phyloP scores from a whole-genome alignment of 2,329 filamentous ascomycete genomes.

The Phoma sp. region DNA sequence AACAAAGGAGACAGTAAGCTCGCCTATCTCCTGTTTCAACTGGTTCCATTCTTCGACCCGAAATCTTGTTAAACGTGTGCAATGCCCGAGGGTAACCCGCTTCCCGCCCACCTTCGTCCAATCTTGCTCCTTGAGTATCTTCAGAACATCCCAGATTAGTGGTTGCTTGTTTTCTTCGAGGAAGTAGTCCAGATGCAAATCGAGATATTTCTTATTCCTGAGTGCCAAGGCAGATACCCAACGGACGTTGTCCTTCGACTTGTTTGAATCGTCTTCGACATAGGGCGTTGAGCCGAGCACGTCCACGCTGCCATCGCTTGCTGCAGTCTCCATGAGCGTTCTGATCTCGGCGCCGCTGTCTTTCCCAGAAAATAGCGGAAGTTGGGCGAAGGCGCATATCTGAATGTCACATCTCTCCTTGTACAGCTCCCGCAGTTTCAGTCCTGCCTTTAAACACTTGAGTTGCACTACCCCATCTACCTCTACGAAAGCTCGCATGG shows the following conservation, averaged over 20 bases:
- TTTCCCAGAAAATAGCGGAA: conserved; percentile 67
- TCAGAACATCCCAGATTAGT: conserved; percentile 63
- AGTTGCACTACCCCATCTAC: conserved; percentile 68
- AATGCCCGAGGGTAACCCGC: conserved; percentile 66
- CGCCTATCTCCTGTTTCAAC: conserved; percentile 58
- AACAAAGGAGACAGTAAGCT: conserved; percentile 70
- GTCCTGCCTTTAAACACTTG: conserved; percentile 65
- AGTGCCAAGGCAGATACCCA: conserved; percentile 68
- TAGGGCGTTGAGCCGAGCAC: conserved; percentile 75
- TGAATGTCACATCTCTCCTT: conserved; percentile 65
- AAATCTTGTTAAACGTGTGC: conserved; percentile 70
- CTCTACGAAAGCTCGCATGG: conserved; percentile 75
- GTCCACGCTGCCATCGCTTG: conserved; percentile 56
- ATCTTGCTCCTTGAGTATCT: conserved; percentile 55
- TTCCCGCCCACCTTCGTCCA: conserved; percentile 57
- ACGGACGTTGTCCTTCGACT: conserved; percentile 64
- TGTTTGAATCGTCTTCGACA: conserved; percentile 63
- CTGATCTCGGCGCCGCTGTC: conserved; percentile 61
- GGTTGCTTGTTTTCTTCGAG: conserved; percentile 60
- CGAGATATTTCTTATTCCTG: conserved; percentile 63
- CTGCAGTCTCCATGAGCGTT: conserved; percentile 57
- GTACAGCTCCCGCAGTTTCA: conserved; percentile 65
- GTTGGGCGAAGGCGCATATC: conserved; percentile 75
- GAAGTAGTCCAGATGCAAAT: conserved; percentile 77
- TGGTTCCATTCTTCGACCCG: conserved; percentile 56